Evolutionary conservation across 1,284 basidiomycete genomes (phyloP).

Genomic region (Stereum hirsutum): DNA sequence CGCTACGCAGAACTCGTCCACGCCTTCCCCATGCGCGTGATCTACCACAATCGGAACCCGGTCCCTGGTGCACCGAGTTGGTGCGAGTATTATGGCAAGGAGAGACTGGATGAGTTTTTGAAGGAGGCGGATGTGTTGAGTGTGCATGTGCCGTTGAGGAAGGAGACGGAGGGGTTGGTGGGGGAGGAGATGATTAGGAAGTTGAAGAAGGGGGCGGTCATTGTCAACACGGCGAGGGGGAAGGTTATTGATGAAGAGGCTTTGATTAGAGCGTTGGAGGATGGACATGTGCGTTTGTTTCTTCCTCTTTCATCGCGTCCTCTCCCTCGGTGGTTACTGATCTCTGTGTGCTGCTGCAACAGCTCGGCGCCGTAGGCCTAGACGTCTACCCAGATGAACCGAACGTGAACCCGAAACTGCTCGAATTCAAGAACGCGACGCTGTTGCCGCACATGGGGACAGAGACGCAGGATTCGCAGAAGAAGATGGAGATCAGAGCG

Average conservation of each 20-base stretch:
- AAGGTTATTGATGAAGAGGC: conserved; percentile 86
- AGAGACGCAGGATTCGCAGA: conserved; percentile 74
- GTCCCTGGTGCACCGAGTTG: conserved; percentile 55
- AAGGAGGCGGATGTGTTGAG: conserved; percentile 75
- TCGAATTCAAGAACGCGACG: conserved; percentile 75
- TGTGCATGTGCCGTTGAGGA: conserved; percentile 61
- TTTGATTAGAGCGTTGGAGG: conserved; percentile 75
- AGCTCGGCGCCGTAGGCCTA: conserved; percentile 79
- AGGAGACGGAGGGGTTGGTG: conserved; percentile 71
- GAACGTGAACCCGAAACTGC: conserved; percentile 69
- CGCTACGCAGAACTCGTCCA: conserved; percentile 61
- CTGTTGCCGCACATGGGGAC: conserved; percentile 90
- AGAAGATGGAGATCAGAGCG: conserved; percentile 76
- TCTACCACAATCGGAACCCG: conserved; percentile 71
- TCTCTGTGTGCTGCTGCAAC: conserved; percentile 1
- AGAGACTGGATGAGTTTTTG: conserved; percentile 65
- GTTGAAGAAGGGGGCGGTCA: conserved; percentile 74
- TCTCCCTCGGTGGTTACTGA: too few species aligned
- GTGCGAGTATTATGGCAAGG: conserved; percentile 62
- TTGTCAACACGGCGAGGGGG: conserved; percentile 88
- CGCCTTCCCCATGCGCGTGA: conserved; percentile 80
- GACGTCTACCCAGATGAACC: conserved; percentile 92
- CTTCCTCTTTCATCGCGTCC: too few species aligned
- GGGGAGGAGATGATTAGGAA: conserved; percentile 71
- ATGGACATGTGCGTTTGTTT: conserved; percentile 60